Evolutionary conservation across 225 moss, liverwort and hornwort species (phyloP).

Genomic region (Ulota crispa): DNA sequence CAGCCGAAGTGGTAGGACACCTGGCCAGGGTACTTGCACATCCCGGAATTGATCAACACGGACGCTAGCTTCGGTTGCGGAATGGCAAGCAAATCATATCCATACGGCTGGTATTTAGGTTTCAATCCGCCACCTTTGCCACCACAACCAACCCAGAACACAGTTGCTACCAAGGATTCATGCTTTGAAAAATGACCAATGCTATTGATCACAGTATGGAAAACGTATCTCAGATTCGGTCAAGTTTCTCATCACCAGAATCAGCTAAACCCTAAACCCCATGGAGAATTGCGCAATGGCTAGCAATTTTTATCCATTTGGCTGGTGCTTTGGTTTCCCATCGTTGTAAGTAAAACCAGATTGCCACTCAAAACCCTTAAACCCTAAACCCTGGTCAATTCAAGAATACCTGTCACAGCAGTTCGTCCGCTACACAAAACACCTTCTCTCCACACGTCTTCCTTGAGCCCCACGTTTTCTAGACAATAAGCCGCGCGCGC

Average conservation of each 20-base stretch:
- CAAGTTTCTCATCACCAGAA: neutral
- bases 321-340: neutral
- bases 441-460: constrained; percentile 54
- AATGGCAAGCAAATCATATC: constrained; percentile 59
- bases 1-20: constrained; percentile 57
- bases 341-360: neutral
- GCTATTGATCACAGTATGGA: neutral
- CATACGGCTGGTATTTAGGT: constrained; percentile 55
- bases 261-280: constrained; percentile 25
- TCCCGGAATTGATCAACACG: constrained; percentile 55
- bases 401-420: constrained; percentile 42
- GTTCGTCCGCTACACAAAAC: constrained; percentile 58
- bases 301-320: neutral
- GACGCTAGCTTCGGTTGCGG: constrained; percentile 52
- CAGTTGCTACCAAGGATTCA: neutral
- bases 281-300: neutral
- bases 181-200: neutral
- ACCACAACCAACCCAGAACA: neutral
- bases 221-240: neutral
- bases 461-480: constrained; percentile 50
- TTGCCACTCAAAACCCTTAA: constrained; percentile 2
- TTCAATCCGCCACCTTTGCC: constrained; percentile 44
- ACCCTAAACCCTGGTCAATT: neutral
- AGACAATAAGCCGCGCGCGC: constrained; percentile 55
- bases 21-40: constrained; percentile 29